Base-by-base conservation (phyloP, 148 eudicot genomes). In the Salicornia ramosissima region DNA sequence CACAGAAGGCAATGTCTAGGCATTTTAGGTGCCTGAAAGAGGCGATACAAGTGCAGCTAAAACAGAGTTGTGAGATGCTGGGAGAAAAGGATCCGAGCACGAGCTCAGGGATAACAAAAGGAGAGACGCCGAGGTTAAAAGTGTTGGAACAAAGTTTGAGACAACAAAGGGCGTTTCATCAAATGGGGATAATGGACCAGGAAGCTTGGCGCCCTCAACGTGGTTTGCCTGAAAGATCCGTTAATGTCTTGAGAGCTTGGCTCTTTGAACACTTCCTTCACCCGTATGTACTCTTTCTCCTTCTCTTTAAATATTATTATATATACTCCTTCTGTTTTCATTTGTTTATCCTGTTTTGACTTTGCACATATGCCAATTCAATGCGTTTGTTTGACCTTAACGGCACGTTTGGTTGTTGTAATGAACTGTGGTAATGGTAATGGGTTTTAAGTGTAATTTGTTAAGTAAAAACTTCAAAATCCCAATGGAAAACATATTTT, bases 181-280 rank as follows among this genome's bases (percentile, higher is more conserved):
- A 92, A 66, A 90, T 92, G 96, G 96, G 98, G 2, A 82, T 92
- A 85, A 90, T 92, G 90, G 96, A 92, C 6, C 96, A 90, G 75
- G 96, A 90, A 70, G 96, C 96, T 22, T 92, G 98, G 98, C 78
- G 98, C 26, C 98, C 98, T 11, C 98, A 92, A 70, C 78, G 98
- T 9, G 98, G 98, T 1, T 67, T 92, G 80, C 98, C 98, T 10
- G 98, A 92, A 61, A 85, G 96, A 0, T 85, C 90, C 12, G 98
- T 92, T 76, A 90, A 86, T 51, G 78, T 88, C 57, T 77, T 92
- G 62, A 79, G 98, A 66, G 94, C 96, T 53, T 92, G 98, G 98
- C 96, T 92, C 72, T 92, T 90, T 29, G 98, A 92, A 75, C 98
- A 92, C 80, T 90, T 92, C 67, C 89, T 92, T 58, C 91, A 92